These are phyloP conservation scores for Thermomyces lanuginosus DNA, from an alignment of 2,329 filamentous ascomycete genomes.

Conservation along the genomic window DNA sequence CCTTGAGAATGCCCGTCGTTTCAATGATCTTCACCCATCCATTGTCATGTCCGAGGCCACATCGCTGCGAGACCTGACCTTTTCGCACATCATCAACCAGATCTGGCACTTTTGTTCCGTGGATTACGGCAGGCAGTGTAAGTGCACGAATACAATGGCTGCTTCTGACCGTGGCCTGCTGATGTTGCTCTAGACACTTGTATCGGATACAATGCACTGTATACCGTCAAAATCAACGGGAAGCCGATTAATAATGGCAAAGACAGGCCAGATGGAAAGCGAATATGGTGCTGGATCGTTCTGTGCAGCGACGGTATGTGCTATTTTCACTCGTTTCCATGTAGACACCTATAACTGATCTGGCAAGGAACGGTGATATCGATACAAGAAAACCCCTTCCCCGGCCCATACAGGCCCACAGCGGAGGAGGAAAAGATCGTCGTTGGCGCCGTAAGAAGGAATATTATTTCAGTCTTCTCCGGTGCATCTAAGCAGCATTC, in stretches of 20 bases:
- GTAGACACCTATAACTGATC: conserved; percentile 4
- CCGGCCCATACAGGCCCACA: conserved; percentile 27
- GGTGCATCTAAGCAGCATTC: conserved; percentile 42
- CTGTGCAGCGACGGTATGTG: conserved; percentile 46
- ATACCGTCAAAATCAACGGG: conserved; percentile 34
- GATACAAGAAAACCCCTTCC: conserved; percentile 45
- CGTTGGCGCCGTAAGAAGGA: conserved; percentile 33
- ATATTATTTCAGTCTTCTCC: conserved; percentile 44
- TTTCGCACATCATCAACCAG: conserved; percentile 47
- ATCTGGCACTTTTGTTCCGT: conserved; percentile 64
- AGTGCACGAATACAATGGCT: conserved; percentile 10
- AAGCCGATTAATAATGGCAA: conserved; percentile 18
- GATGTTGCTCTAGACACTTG: conserved; percentile 39
- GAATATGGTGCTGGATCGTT: conserved; percentile 56
- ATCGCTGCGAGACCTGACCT: conserved; percentile 26
- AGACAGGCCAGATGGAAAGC: conserved; percentile 32
- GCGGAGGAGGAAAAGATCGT: conserved; percentile 13
- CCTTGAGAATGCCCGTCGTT: conserved; percentile 15
- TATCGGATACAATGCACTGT: conserved; percentile 50
- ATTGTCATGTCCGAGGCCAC: conserved; percentile 11
- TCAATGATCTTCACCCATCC: conserved; percentile 11
- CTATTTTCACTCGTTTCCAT: not conserved
- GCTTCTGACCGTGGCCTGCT: conserved; percentile 1
- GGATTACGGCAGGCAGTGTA: conserved; percentile 51
- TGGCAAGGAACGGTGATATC: conserved; percentile 48